Conservation (phyloP, 768 basidiomycete species). For the Suillus cothurnatus region DNA sequence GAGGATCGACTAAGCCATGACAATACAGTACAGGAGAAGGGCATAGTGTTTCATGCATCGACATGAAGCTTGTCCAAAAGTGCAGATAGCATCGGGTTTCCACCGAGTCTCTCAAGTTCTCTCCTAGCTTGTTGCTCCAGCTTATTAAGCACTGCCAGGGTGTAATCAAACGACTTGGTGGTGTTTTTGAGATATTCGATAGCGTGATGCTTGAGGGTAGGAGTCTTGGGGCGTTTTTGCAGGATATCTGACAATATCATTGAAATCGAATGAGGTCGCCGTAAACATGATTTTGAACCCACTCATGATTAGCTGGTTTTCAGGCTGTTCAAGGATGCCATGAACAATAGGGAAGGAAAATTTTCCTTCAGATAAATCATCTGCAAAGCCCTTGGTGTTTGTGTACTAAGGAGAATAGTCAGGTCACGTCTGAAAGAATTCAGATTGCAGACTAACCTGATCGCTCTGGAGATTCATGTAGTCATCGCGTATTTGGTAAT, state of each 20-base stretch:
- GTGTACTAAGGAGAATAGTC: conserved; percentile 57
- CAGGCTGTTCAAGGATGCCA: conserved; percentile 73
- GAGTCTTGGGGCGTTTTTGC: conserved; percentile 80
- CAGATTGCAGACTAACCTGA: conserved; percentile 47
- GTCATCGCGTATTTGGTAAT: conserved; percentile 92
- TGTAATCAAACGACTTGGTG: conserved; percentile 84
- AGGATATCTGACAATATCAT: conserved; percentile 62
- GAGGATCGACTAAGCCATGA: neutral
- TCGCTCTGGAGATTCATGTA: conserved; percentile 87
- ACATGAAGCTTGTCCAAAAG: conserved; percentile 57
- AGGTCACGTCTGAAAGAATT: neutral
- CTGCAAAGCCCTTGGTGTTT: conserved; percentile 80
- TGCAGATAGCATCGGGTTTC: conserved; percentile 60
- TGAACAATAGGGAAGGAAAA: conserved; percentile 95
- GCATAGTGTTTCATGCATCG: neutral
- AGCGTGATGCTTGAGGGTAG: conserved; percentile 74
- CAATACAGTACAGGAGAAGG: neutral
- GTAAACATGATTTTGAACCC: conserved; percentile 28
- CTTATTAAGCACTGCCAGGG: conserved; percentile 51
- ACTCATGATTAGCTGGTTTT: conserved; percentile 82
- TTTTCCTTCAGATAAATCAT: conserved; percentile 93
- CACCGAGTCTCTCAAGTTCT: conserved; percentile 73
- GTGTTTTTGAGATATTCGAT: conserved; percentile 72
- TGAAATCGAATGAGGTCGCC: neutral
- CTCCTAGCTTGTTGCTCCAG: conserved; percentile 38